Evolutionary conservation across 2,329 filamentous ascomycete species (phyloP), one percentile per base, ranked within the genome.

Genomic region (Pseudogymnoascus sp.): DNA sequence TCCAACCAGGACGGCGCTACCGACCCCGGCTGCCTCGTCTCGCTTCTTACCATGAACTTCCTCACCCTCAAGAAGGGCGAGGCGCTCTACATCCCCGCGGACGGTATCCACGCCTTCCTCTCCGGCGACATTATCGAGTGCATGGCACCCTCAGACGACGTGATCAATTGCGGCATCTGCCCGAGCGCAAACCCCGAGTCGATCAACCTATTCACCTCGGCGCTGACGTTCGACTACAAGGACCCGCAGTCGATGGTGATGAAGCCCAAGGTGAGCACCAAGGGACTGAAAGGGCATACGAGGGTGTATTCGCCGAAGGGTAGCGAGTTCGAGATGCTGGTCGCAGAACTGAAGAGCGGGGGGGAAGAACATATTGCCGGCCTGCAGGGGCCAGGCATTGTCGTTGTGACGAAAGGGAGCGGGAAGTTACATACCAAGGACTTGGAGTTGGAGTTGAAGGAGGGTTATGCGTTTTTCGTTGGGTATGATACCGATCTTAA

Each of bases 81-180:
- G 77, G 93, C 93, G 7, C 88, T 97, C 78, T 97, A 96, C 78
- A 82, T 97, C 26, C 90, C 91, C 69, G 93, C 95, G 7, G 93
- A 97, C 72, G 93, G 97, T 71, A 97, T 97, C 71, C 93, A 97
- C 75, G 93, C 93, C 61, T 97, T 97, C 76, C 79, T 95, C 40
- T 90, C 87, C 1, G 90, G 90, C 62, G 93, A 97, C 72, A 96
- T 97, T 69, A 91, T 97, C 73, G 93, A 97, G 77, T 97, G 93
- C 81, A 97, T 97, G 93, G 93, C 93, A 0, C 88, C 91, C 6
- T 96, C 90, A n/a, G 93, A 97, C 82, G 97, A 97, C 68, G 88
- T 92, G 1, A 78, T 92, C 60, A 90, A 89, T 73, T 85, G 83
- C 0, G 88, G 89, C 0, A 90, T 93, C 77, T 91, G 88, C 68